Evolutionary conservation across 139 green algal genomes (phyloP), one percentile per base, ranked within the genome.

Genomic region (Eudorina sp.): DNA sequence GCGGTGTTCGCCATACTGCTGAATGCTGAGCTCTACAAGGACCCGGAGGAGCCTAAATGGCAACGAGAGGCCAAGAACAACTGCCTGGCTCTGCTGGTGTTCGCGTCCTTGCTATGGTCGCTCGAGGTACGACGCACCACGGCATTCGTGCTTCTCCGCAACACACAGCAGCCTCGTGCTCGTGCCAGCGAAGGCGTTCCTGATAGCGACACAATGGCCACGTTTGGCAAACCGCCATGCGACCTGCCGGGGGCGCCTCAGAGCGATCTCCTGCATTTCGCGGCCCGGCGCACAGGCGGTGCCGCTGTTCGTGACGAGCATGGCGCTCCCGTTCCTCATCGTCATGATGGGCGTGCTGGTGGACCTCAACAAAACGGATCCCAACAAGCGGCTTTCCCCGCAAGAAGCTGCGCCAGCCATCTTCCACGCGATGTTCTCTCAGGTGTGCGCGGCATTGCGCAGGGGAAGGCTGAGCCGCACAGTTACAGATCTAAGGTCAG

Each of bases 221-320:
- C n/a, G n/a, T n/a, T n/a, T n/a, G n/a, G n/a, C n/a, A n/a, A n/a
- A n/a, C n/a, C n/a, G n/a, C n/a, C n/a, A n/a, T n/a, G n/a, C n/a
- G n/a, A n/a, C n/a, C n/a, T n/a, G n/a, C n/a, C n/a, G n/a, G n/a
- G n/a, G n/a, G n/a, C n/a, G n/a, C n/a, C n/a, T n/a, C n/a, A n/a
- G n/a, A n/a, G n/a, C n/a, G n/a, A n/a, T n/a, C n/a, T n/a, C n/a
- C n/a, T n/a, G n/a, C n/a, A n/a, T n/a, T n/a, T n/a, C n/a, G n/a
- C n/a, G n/a, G n/a, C 29, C 29, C 8, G 27, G 55, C 29, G 19
- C 31, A 8, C 83, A 83, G 69, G 93, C 95, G 0, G 73, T 97
- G 27, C 95, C 95, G 0, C 89, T 97, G n/a, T 96, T 94, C 69
- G 92, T 95, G 40, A 97, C 95, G 1, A 92, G 89, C 68, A 95